These are phyloP conservation scores for Tetrahymena elliotti DNA, from an alignment of 73 alveolate genomes.

Conservation along the genomic window DNA sequence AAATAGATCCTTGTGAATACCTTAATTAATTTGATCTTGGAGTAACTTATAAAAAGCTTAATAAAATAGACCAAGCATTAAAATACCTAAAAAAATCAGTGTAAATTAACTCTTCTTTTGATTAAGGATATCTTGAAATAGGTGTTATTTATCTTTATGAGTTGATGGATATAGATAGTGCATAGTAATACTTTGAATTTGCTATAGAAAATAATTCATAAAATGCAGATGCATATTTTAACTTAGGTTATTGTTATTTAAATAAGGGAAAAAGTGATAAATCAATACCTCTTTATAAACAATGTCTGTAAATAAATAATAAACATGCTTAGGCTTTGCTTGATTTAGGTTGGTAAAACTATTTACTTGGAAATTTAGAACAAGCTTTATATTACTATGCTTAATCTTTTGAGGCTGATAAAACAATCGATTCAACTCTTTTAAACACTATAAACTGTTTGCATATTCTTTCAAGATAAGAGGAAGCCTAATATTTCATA, in stretches of 20 bases:
- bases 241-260: not conserved
- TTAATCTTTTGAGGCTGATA: not conserved
- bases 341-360: not conserved
- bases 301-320: not conserved
- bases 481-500: not conserved
- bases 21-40: not conserved
- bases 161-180: not conserved
- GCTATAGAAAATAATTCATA: not conserved
- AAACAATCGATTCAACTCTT: not conserved
- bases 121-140: not conserved
- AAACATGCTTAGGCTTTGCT: not conserved
- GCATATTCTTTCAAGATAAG: not conserved
- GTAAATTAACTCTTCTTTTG: not conserved
- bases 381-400: not conserved
- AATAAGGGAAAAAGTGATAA: not conserved
- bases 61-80: not conserved
- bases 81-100: not conserved
- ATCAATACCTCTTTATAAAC: not conserved
- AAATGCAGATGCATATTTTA: not conserved
- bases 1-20: not conserved
- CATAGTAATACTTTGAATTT: not conserved
- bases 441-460: not conserved
- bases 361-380: not conserved
- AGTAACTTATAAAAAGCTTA: not conserved
- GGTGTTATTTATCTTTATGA: not conserved